Evolutionary conservation across 106 monocot species (phyloP).

Genomic region (Gastrodia elata): DNA sequence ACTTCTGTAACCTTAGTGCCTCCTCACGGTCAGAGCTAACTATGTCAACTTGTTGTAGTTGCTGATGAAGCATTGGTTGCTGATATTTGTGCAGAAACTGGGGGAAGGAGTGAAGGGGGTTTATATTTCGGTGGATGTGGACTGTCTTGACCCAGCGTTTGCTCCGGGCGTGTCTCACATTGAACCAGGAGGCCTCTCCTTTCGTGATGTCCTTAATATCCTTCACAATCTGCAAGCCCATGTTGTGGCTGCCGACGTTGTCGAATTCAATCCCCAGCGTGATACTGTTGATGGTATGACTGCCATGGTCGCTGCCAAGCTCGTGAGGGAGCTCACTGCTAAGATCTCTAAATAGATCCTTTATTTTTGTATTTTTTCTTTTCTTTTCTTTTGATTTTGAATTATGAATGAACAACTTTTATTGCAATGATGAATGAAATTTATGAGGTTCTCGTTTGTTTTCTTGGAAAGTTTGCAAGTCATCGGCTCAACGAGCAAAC

Average conservation of each 20-base stretch:
- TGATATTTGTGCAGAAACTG: constrained; percentile 50
- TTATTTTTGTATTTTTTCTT: not conserved
- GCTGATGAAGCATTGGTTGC: too few species aligned
- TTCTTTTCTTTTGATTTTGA: too few species aligned
- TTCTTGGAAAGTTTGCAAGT: too few species aligned
- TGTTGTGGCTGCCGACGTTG: constrained; percentile 89
- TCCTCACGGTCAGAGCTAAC: too few species aligned
- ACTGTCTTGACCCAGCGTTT: constrained; percentile 97
- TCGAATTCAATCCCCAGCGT: constrained; percentile 97
- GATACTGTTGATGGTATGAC: constrained; percentile 99
- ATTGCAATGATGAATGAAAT: too few species aligned
- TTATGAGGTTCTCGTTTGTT: too few species aligned
- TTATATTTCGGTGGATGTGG: constrained; percentile 82
- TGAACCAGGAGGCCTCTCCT: constrained; percentile 94
- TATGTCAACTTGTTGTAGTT: too few species aligned
- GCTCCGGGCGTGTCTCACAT: constrained; percentile 97
- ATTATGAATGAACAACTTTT: too few species aligned
- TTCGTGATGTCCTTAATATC: constrained; percentile 92
- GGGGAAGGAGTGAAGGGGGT: constrained; percentile 90
- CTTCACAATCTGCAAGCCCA: constrained; percentile 83
- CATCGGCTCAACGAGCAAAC: too few species aligned
- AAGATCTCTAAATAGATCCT: constrained; percentile 72
- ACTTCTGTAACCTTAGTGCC: too few species aligned
- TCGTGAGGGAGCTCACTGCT: constrained; percentile 86
- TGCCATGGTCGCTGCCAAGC: constrained; percentile 93